phyloP scores from a whole-genome alignment of 345 rosid genomes.

The Clarkia xantiana region DNA sequence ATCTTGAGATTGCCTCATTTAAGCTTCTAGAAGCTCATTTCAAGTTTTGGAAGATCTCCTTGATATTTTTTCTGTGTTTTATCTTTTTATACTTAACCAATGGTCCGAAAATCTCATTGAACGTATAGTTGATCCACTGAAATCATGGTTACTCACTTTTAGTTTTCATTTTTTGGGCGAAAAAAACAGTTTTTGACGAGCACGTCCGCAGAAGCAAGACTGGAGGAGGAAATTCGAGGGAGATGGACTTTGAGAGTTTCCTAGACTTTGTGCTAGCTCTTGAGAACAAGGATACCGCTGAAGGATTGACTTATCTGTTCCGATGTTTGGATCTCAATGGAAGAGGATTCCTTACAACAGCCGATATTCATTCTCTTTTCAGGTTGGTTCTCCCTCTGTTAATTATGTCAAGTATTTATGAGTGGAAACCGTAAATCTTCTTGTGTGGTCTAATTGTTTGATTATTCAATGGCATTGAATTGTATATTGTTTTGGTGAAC shows the following conservation, averaged over 20 bases:
- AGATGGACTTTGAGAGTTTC: slow-evolving; percentile 94
- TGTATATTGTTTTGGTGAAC: too few species aligned
- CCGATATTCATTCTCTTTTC: slow-evolving; percentile 98
- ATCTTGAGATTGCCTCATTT: too few species aligned
- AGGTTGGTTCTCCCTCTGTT: too few species aligned
- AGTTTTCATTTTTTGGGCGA: slow-evolving; percentile 8
- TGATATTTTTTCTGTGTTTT: neutral
- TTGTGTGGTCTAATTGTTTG: too few species aligned
- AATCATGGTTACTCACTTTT: neutral
- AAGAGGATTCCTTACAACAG: slow-evolving; percentile 82
- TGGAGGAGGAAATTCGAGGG: slow-evolving; percentile 55
- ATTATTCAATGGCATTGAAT: too few species aligned
- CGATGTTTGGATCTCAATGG: slow-evolving; percentile 86
- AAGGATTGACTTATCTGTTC: slow-evolving; percentile 86
- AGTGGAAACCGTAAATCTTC: too few species aligned
- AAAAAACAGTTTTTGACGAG: slow-evolving; percentile 67
- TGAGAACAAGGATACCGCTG: slow-evolving; percentile 96
- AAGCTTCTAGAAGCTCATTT: too few species aligned
- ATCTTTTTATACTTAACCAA: neutral
- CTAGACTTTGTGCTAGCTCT: slow-evolving; percentile 90
- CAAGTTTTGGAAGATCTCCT: neutral
- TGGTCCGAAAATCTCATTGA: too few species aligned
- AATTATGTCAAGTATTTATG: too few species aligned
- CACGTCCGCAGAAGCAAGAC: slow-evolving; percentile 77
- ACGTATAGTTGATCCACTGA: neutral